Conservation (phyloP, 2,329 filamentous ascomycete genomes). For the Parastagonospora nodorum region DNA sequence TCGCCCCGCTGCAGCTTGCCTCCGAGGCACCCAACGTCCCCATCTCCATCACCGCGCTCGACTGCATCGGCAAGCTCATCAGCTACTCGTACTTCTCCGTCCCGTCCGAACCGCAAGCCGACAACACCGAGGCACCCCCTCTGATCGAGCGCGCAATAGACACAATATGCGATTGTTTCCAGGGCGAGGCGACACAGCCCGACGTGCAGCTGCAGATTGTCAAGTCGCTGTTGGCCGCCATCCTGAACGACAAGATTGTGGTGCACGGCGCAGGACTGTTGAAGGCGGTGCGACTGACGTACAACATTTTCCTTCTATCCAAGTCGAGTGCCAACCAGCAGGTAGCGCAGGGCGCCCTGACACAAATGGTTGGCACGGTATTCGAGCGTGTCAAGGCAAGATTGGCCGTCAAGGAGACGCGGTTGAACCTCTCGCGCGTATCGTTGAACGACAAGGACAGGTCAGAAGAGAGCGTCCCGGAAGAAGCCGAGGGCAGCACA, state of each 20-base stretch:
- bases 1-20: constrained; percentile 86
- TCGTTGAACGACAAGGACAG: constrained; percentile 46
- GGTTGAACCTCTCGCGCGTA: constrained; percentile 60
- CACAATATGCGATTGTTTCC: constrained; percentile 98
- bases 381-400: constrained; percentile 92
- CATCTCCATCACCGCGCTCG: constrained; percentile 86
- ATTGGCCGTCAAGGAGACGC: constrained; percentile 83
- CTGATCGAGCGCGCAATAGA: constrained; percentile 98
- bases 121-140: constrained; percentile 59
- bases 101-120: constrained; percentile 53
- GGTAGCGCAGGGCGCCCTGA: constrained; percentile 93
- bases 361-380: constrained; percentile 98
- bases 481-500: constrained; percentile 30
- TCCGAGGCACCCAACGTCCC: constrained; percentile 84
- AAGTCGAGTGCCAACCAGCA: constrained; percentile 95
- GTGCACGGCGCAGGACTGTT: constrained; percentile 94
- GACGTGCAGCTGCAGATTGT: constrained; percentile 98
- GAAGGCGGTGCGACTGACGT: constrained; percentile 96
- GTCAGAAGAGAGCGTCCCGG: constrained; percentile 38
- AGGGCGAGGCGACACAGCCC: constrained; percentile 88
- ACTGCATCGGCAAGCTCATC: constrained; percentile 98
- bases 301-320: constrained; percentile 97
- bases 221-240: constrained; percentile 92
- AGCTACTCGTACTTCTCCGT: constrained; percentile 98
- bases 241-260: constrained; percentile 97